A percentile compares a stretch with the other conserved stretches of the same genome.
phyloP scores from a whole-genome alignment of 108 stramenopile species.

The Cyclotella kingstonii region DNA sequence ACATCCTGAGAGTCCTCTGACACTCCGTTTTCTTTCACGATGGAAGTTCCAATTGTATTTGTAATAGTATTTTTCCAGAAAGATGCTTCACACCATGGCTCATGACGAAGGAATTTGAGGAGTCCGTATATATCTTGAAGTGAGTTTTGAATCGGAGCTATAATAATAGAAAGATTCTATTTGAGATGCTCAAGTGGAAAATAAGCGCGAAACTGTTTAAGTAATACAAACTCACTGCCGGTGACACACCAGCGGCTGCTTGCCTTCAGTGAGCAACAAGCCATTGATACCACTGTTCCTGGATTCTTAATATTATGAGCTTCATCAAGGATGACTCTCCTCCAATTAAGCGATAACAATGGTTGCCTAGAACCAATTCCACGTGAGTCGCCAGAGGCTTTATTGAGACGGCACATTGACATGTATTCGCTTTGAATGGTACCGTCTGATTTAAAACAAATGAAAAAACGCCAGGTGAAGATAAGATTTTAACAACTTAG shows the following conservation, averaged over 20 bases:
- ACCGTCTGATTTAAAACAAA: constrained; percentile 16
- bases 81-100: constrained; percentile 72
- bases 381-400: not conserved
- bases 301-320: constrained; percentile 80
- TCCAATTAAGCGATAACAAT: constrained; percentile 54
- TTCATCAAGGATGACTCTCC: constrained; percentile 79
- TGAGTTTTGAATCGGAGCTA: constrained; percentile 80
- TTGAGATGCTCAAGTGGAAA: not conserved
- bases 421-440: constrained; percentile 45
- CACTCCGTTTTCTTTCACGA: constrained; percentile 15
- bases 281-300: constrained; percentile 60
- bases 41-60: constrained; percentile 22
- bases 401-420: constrained; percentile 14
- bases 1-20: not conserved
- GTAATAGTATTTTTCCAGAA: constrained; percentile 80
- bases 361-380: constrained; percentile 23
- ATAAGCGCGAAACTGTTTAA: not conserved
- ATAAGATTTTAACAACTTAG: not conserved
- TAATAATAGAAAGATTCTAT: not conserved
- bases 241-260: constrained; percentile 77
- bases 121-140: constrained; percentile 75
- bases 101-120: constrained; percentile 75
- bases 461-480: not conserved
- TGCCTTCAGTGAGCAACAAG: constrained; percentile 64
- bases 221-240: constrained; percentile 43